Conservation (phyloP, 2,329 filamentous ascomycete species). For the Cladophialophora chaetospira region DNA sequence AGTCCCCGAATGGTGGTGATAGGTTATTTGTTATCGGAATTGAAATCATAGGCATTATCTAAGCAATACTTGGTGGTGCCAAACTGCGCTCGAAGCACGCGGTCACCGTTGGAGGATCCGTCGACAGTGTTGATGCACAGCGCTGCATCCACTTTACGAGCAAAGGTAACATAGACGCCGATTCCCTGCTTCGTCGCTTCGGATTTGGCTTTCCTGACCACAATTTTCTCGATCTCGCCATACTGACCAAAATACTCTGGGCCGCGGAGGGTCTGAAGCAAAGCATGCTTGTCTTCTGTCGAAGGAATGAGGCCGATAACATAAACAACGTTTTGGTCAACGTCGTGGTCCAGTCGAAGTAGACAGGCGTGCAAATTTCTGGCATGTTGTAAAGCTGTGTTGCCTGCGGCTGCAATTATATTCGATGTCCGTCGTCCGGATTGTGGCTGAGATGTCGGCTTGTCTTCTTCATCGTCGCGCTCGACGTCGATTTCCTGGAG, state of each 20-base stretch:
- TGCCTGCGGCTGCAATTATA: no score
- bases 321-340: slow-evolving; percentile 99
- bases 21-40: no score
- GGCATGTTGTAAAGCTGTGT: no score
- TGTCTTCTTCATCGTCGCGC: no score
- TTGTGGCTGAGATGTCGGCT: no score
- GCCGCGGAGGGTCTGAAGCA: slow-evolving; percentile 86
- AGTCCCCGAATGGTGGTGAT: no score
- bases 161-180: slow-evolving; percentile 98
- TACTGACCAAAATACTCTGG: slow-evolving; percentile 97
- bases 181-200: slow-evolving; percentile 75
- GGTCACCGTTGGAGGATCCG: slow-evolving; percentile 86
- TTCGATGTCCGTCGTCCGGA: no score
- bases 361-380: no score
- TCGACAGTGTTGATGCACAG: slow-evolving; percentile 91
- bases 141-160: slow-evolving; percentile 84
- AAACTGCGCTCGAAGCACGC: slow-evolving; percentile 72
- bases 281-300: slow-evolving; percentile 80
- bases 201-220: slow-evolving; percentile 94
- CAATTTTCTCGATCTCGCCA: slow-evolving; percentile 97
- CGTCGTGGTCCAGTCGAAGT: no score
- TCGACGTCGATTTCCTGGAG: no score
- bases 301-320: slow-evolving; percentile 92
- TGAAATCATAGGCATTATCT: no score
- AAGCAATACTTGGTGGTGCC: slow-evolving; percentile 99